Evolutionary conservation across 208 protist species (phyloP), one percentile per base, ranked within the genome.

Genomic region (Acanthamoeba castellanii): DNA sequence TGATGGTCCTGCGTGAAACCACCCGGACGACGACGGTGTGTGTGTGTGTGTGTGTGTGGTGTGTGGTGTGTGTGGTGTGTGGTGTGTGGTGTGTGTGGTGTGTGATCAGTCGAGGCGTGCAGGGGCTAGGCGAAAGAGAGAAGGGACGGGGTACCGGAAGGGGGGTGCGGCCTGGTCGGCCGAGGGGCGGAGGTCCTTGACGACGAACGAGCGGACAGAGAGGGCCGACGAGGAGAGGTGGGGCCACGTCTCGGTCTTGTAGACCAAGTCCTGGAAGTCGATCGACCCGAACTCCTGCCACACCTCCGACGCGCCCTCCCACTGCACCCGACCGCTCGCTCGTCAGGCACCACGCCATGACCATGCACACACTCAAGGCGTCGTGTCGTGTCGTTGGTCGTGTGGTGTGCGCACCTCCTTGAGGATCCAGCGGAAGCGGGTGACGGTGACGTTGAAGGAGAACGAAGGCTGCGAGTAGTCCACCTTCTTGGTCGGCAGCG

Each of bases 201-300:
- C 78, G 34, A 87, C 50, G 50, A 87, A 87, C n/a, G 78, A 87
- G 37, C 50, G 37, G 27, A 87, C 34, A 52, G 78, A 87, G 50
- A 87, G 78, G 50, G 78, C 50, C 27, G 78, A 59, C 22, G 42
- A 59, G n/a, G 78, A 87, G 22, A 87, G 34, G 37, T 87, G 78
- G 34, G 78, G 78, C 78, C 78, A 87, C 22, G 42, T 52, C 34
- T 92, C 85, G 22, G 45, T 72, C 52, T 92, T 92, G 59, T 92
- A 92, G 6, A 59, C 57, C n/a, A 92, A 30, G 32, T 92, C 34
- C n/a, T 30, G 42, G 37, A 92, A 92, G 57, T 92, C 85, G 22
- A 92, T 92, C 85, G 42, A 72, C 8, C 32, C 85, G 34, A 92
- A 92, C 37, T 87, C 78, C 78, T 52, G 27, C 37, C 78, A 68